Conservation (phyloP, 169 alveolate species). For the Plasmodium gallinaceum region DNA sequence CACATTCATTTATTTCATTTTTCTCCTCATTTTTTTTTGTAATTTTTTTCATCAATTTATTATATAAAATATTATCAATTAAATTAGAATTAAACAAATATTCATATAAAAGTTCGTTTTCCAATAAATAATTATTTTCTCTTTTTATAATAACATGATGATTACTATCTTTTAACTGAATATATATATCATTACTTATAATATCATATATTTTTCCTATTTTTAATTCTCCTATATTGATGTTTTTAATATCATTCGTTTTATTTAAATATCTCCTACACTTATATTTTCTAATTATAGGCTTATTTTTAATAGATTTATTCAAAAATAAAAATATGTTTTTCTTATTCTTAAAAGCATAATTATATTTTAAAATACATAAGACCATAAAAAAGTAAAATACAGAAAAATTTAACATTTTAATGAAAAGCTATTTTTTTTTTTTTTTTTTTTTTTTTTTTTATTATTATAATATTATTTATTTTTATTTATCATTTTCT, state of each 20-base stretch:
- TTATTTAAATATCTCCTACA: constrained; percentile 3
- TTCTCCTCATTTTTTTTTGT: not conserved
- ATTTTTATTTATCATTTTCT: too few relatives aligned
- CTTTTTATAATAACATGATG: constrained; percentile 60
- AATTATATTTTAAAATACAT: not conserved
- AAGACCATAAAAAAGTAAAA: not conserved
- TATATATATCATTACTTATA: constrained; percentile 54
- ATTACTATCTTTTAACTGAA: constrained; percentile 39
- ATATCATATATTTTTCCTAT: constrained; percentile 48
- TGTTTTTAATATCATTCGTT: constrained; percentile 12
- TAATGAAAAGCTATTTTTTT: not conserved
- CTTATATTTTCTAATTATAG: too few relatives aligned
- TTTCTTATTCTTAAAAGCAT: not conserved
- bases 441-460: too few relatives aligned
- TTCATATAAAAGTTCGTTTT: constrained; percentile 58
- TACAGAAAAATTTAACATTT: not conserved
- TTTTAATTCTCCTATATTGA: constrained; percentile 69
- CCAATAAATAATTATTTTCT: constrained; percentile 60
- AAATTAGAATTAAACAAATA: constrained; percentile 42
- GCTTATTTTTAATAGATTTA: too few relatives aligned
- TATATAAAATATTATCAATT: constrained; percentile 27
- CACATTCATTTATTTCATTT: constrained; percentile 10
- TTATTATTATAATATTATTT: too few relatives aligned
- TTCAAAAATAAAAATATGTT: too few relatives aligned
- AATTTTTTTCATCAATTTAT: constrained; percentile 6